phyloP scores from a whole-genome alignment of 805 yeast species.

The Wickerhamomyces rabaulensis region DNA sequence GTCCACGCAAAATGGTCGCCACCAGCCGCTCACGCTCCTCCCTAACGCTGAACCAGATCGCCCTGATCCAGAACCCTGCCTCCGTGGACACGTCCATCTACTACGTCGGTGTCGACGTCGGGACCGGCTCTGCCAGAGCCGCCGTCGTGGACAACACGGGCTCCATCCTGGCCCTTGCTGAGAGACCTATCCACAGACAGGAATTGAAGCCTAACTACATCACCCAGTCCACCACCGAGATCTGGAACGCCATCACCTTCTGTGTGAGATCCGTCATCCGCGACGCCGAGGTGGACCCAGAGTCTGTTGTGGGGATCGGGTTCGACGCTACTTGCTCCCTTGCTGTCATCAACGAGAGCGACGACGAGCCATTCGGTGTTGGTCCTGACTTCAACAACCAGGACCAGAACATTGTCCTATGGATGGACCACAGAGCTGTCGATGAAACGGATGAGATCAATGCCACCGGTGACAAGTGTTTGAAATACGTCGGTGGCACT shows the following conservation, averaged over 20 bases:
- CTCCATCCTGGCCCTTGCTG: slow-evolving; percentile 71
- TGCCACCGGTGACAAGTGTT: slow-evolving; percentile 68
- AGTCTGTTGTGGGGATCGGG: slow-evolving; percentile 77
- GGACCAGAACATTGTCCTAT: slow-evolving; percentile 78
- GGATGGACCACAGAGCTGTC: slow-evolving; percentile 98
- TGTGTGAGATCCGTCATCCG: slow-evolving; percentile 72
- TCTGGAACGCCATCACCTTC: slow-evolving; percentile 83
- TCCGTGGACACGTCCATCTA: slow-evolving; percentile 27
- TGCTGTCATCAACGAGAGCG: slow-evolving; percentile 65
- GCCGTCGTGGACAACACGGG: slow-evolving; percentile 84
- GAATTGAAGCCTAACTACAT: slow-evolving; percentile 68
- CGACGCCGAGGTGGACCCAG: slow-evolving; percentile 69
- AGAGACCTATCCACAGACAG: slow-evolving; percentile 73
- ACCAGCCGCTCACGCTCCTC: slow-evolving; percentile 23
- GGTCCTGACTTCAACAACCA: slow-evolving; percentile 82
- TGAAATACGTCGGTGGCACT: slow-evolving; percentile 92
- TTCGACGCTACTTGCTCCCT: slow-evolving; percentile 97
- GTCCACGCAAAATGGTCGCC: slow-evolving; percentile 13
- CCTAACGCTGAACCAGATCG: slow-evolving; percentile 22
- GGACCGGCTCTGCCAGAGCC: slow-evolving; percentile 98
- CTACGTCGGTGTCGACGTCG: slow-evolving; percentile 87
- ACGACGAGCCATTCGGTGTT: slow-evolving; percentile 73
- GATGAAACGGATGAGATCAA: slow-evolving; percentile 78
- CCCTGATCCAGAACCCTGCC: slow-evolving; percentile 22
- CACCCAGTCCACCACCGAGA: slow-evolving; percentile 86